These are phyloP conservation scores for Pseudogymnoascus sp. DNA, from an alignment of 2,329 filamentous ascomycete genomes.

Conservation along the genomic window DNA sequence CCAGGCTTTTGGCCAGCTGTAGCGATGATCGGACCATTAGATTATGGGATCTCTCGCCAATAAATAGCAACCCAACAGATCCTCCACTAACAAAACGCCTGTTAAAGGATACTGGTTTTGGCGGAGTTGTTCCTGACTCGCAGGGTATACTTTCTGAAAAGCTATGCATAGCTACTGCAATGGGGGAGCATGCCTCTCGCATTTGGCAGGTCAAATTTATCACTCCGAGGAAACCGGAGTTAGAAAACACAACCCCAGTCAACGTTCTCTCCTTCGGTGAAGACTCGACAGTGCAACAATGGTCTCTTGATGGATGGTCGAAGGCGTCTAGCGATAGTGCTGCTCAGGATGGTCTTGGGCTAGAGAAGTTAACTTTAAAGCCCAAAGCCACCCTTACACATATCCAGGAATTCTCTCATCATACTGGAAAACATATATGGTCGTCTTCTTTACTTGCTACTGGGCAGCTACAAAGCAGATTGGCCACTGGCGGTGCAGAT, in stretches of 20 bases:
- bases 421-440: slow-evolving; percentile 90
- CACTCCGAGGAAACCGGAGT: slow-evolving; percentile 10
- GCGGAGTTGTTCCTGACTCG: slow-evolving; percentile 18
- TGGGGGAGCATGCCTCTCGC: slow-evolving; percentile 75
- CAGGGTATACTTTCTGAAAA: slow-evolving; percentile 25
- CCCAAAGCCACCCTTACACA: slow-evolving; percentile 38
- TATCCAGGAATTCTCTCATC: slow-evolving; percentile 50
- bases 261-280: slow-evolving; percentile 74
- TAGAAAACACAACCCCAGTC: slow-evolving; percentile 26
- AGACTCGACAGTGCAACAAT: slow-evolving; percentile 68
- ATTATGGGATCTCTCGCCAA: slow-evolving; percentile 64
- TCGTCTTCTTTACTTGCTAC: slow-evolving; percentile 46
- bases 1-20: slow-evolving; percentile 74
- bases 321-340: not conserved
- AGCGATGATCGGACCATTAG: slow-evolving; percentile 89
- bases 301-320: slow-evolving; percentile 36
- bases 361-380: not conserved
- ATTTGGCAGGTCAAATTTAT: slow-evolving; percentile 82
- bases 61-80: not conserved
- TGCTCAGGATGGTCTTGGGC: not conserved
- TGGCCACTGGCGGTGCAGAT: slow-evolving; percentile 76
- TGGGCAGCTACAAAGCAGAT: slow-evolving; percentile 2
- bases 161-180: slow-evolving; percentile 56
- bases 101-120: slow-evolving; percentile 55
- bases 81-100: not conserved